Conservation (phyloP, 2,329 filamentous ascomycete species). For the Septoria petroselini region DNA sequence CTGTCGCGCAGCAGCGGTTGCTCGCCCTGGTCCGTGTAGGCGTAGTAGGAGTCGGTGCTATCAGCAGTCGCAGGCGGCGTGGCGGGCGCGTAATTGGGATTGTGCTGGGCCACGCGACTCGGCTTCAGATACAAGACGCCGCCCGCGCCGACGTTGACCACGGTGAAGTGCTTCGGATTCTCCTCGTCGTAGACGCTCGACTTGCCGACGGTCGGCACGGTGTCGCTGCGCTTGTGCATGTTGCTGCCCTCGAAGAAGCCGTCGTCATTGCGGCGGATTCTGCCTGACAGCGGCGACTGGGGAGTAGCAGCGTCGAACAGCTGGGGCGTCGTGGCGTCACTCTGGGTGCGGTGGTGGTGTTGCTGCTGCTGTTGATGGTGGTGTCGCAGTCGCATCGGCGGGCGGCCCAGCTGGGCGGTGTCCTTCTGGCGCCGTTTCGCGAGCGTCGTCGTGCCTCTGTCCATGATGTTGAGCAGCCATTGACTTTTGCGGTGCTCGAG, state of each 20-base stretch:
- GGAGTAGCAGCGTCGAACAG: constrained; percentile 9
- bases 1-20: constrained; percentile 23
- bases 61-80: constrained; percentile 33
- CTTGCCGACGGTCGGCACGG: constrained; percentile 22
- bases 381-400: constrained; percentile 22
- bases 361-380: constrained; percentile 12
- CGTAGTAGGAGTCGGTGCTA: constrained; percentile 18
- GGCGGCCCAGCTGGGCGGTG: constrained; percentile 23
- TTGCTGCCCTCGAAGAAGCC: constrained; percentile 18
- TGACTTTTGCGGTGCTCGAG: constrained; percentile 13
- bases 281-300: constrained; percentile 17
- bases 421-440: constrained; percentile 28
- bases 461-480: constrained; percentile 28
- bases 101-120: constrained; percentile 27
- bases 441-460: constrained; percentile 27
- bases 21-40: constrained; percentile 15
- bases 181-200: constrained; percentile 27
- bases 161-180: constrained; percentile 44
- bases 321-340: constrained; percentile 14
- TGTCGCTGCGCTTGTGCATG: constrained; percentile 22
- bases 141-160: constrained; percentile 48
- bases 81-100: constrained; percentile 28
- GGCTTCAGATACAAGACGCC: constrained; percentile 48
- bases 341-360: too few species aligned
- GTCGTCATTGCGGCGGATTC: constrained; percentile 26